A percentile compares a stretch with the other conserved stretches of the same genome.
These are phyloP conservation scores for Penicillium sp. DNA, from an alignment of 2,329 filamentous ascomycete species.

Conservation along the genomic window DNA sequence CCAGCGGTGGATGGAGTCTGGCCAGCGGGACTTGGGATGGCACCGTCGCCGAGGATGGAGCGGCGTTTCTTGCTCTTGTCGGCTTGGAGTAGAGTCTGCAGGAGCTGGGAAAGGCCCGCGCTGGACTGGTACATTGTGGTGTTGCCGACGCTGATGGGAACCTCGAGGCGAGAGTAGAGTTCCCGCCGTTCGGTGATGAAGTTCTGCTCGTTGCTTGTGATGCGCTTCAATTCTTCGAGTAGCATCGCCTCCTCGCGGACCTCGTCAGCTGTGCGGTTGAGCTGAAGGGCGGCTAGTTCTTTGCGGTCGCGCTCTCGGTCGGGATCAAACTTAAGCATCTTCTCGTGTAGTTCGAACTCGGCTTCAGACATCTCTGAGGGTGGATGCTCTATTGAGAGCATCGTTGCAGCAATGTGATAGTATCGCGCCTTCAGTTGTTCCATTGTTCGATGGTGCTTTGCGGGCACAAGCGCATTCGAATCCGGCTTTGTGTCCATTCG, in stretches of 20 bases:
- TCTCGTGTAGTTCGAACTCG: conserved; percentile 80
- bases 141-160: conserved; percentile 68
- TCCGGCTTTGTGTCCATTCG: conserved; percentile 31
- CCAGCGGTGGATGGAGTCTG: conserved; percentile 49
- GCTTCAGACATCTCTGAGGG: conserved; percentile 82
- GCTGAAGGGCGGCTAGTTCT: conserved; percentile 74
- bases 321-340: conserved; percentile 83
- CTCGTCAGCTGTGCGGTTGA: conserved; percentile 80
- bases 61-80: conserved; percentile 90
- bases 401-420: conserved; percentile 79
- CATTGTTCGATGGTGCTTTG: conserved; percentile 63
- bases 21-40: conserved; percentile 52
- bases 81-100: conserved; percentile 76
- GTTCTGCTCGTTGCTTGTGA: conserved; percentile 79
- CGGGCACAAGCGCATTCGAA: conserved; percentile 37
- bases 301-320: conserved; percentile 77
- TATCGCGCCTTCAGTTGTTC: conserved; percentile 91
- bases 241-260: conserved; percentile 88
- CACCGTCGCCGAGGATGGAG: conserved; percentile 63
- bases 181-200: conserved; percentile 87
- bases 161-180: conserved; percentile 82
- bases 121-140: conserved; percentile 78
- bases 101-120: conserved; percentile 72
- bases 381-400: conserved; percentile 77
- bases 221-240: conserved; percentile 86